These are phyloP conservation scores for Lactifluus rugatus DNA, from an alignment of 768 basidiomycete genomes.

Conservation along the genomic window DNA sequence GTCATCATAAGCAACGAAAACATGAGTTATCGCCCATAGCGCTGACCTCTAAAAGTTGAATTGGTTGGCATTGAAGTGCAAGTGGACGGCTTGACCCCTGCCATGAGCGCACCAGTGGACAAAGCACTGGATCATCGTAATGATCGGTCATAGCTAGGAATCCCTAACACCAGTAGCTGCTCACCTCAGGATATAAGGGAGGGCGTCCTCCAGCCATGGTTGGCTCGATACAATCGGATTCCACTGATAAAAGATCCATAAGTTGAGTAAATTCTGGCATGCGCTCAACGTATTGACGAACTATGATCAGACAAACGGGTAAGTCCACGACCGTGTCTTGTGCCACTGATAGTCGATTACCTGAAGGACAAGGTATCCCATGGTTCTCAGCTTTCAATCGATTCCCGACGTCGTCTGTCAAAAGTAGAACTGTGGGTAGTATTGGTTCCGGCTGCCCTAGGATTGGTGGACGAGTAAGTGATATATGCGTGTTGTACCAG, in stretches of 20 bases:
- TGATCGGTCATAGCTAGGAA: not conserved
- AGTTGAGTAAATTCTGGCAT: constrained; percentile 56
- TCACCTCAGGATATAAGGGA: constrained; percentile 68
- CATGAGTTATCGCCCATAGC: not conserved
- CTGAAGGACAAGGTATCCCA: constrained; percentile 52
- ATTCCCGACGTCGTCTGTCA: constrained; percentile 88
- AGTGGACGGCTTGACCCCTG: constrained; percentile 78
- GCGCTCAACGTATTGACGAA: constrained; percentile 73
- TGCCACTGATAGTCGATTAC: constrained; percentile 29
- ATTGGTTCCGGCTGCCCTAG: constrained; percentile 38
- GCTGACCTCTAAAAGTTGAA: constrained; percentile 87
- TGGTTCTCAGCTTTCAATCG: constrained; percentile 60
- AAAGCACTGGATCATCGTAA: constrained; percentile 55
- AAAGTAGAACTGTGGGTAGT: constrained; percentile 58
- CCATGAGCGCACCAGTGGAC: constrained; percentile 54
- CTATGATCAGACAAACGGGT: constrained; percentile 28
- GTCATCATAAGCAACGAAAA: not conserved
- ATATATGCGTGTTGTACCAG: constrained; percentile 80
- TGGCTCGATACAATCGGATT: constrained; percentile 52
- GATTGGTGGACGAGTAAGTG: constrained; percentile 39
- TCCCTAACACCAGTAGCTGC: constrained; percentile 14
- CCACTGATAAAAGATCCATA: constrained; percentile 73
- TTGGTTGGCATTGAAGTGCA: constrained; percentile 87
- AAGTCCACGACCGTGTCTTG: not conserved
- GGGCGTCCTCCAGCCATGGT: constrained; percentile 42